Base-by-base conservation (phyloP, 805 yeast species). In the Ogataea salicorniae region DNA sequence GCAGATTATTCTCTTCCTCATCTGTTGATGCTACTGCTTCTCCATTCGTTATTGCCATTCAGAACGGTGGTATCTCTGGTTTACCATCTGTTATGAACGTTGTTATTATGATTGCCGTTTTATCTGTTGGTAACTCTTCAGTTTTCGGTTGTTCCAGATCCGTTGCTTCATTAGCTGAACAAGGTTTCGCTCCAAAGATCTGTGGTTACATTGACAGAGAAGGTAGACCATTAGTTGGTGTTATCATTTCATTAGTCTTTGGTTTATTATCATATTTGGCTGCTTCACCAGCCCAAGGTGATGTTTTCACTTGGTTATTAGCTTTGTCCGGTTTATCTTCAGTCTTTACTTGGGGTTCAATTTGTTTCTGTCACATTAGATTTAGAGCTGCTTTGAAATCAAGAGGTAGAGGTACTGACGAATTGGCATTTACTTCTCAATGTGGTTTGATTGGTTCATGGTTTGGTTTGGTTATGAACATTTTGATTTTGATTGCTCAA, bases 181-280 rank as follows among this genome's bases (percentile, higher is more conserved):
- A 83, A 65, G 87, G 87, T 9, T 76, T 79, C 58, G 85, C 81
- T 42, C 91, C 91, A 57, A 64, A 66, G 47, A 58, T 74, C 31
- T 74, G 83, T 46, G 81, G 82, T 34, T 84, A 84, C 68, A 79
- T 87, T 50, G 95, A 88, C 64, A 75, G 84, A 54, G 72, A 70
- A 46, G 96, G 96, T 48, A 77, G 95, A 60, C 96, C 96, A 16
- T 63, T 85, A 46, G 79, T 77, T 45, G 92, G 89, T 17, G 79
- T 86, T 57, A 52, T 66, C 6, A 69, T 74, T 34, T 73, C 83
- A n/a, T 66, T 80, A 45, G 55, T 68, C 14, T 69, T 81, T 61
- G 87, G 85, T 36, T 66, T 81, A 50, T 59, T 82, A 18, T 78
- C 87, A 48, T 82, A 79, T 66, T 69, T 86, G 40, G 78, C 84